These are phyloP conservation scores for Groenewaldozyma tartarivorans DNA, from an alignment of 805 yeast genomes.

Conservation along the genomic window DNA sequence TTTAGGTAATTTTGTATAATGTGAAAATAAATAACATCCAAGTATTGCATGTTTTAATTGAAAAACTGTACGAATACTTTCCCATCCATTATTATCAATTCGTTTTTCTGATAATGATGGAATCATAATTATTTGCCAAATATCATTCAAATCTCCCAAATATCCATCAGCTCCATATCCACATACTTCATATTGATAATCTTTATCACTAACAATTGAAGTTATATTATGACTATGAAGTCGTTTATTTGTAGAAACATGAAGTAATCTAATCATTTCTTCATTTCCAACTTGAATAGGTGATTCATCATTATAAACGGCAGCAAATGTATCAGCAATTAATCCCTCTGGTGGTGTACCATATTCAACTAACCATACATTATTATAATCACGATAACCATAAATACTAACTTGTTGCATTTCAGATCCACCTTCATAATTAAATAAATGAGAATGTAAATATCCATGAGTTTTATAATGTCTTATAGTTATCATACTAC, in stretches of 20 bases:
- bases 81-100: conserved; percentile 22
- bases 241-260: conserved; percentile 23
- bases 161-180: conserved; percentile 46
- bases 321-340: not conserved
- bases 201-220: conserved; percentile 17
- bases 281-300: conserved; percentile 14
- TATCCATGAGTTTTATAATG: conserved; percentile 54
- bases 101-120: conserved; percentile 20
- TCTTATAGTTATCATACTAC: conserved; percentile 54
- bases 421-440: conserved; percentile 44
- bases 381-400: conserved; percentile 44
- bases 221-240: conserved; percentile 17
- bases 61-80: conserved; percentile 46
- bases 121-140: conserved; percentile 43
- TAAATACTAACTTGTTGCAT: conserved; percentile 64
- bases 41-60: conserved; percentile 49
- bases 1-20: conserved; percentile 48
- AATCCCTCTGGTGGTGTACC: not conserved
- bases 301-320: not conserved
- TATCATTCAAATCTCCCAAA: conserved; percentile 47
- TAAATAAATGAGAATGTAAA: conserved; percentile 53
- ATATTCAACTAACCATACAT: conserved; percentile 55
- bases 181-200: conserved; percentile 19
- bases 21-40: conserved; percentile 52
- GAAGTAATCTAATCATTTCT: conserved; percentile 35